A percentile compares a stretch with the other conserved stretches of the same genome.
Evolutionary conservation across 768 basidiomycete genomes (phyloP).

Genomic region (Suillus fuscotomentosus): DNA sequence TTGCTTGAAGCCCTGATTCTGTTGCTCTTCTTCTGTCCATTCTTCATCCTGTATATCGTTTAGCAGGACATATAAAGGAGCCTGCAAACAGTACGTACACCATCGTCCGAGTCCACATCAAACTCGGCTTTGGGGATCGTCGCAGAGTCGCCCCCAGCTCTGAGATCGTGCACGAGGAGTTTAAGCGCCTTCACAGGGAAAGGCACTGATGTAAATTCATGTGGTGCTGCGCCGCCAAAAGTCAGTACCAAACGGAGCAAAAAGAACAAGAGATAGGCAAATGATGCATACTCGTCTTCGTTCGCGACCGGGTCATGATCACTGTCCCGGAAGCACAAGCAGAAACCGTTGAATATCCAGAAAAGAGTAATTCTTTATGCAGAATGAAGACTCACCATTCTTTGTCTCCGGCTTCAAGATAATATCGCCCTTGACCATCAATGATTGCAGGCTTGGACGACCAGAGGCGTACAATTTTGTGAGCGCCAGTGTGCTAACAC

Average conservation of each 20-base stretch:
- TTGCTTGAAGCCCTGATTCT: constrained; percentile 55
- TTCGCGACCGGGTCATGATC: constrained; percentile 94
- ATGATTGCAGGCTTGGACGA: constrained; percentile 60
- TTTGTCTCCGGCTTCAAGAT: constrained; percentile 79
- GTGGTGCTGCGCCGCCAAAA: constrained; percentile 57
- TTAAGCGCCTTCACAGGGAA: constrained; percentile 95
- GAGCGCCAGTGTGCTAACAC: constrained; percentile 82
- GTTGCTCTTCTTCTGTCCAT: constrained; percentile 80
- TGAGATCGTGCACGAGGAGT: constrained; percentile 80
- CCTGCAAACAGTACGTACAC: constrained; percentile 39
- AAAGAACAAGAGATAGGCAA: constrained; percentile 12
- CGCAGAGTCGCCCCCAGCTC: constrained; percentile 73
- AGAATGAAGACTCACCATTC: constrained; percentile 58
- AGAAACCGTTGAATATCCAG: constrained; percentile 14
- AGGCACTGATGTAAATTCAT: constrained; percentile 78
- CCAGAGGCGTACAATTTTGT: constrained; percentile 68
- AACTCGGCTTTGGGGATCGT: constrained; percentile 57
- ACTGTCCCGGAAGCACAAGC: constrained; percentile 48
- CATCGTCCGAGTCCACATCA: constrained; percentile 76
- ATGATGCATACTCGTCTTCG: constrained; percentile 69
- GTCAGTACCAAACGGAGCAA: constrained; percentile 18
- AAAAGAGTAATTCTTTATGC: constrained; percentile 6
- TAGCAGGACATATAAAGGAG: constrained; percentile 1
- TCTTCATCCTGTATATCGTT: constrained; percentile 64
- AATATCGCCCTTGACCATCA: constrained; percentile 89